Evolutionary conservation across 2,329 filamentous ascomycete species (phyloP).

Genomic region (Fusarium decemcellulare): DNA sequence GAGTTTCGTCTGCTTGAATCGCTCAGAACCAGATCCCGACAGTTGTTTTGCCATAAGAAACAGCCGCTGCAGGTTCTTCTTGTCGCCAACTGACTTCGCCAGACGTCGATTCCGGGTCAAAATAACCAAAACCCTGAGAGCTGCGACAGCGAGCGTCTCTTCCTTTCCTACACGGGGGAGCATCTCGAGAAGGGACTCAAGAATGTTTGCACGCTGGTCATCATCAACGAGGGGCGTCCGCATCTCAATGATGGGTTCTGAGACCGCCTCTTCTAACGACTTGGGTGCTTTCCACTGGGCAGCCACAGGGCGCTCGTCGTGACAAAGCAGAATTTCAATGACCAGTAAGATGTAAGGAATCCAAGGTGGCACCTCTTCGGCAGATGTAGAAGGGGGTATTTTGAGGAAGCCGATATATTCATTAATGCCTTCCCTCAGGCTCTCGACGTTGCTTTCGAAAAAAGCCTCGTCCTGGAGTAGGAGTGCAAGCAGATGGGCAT

Average conservation of each 20-base stretch:
- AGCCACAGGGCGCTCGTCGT: constrained; percentile 85
- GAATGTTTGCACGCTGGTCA: constrained; percentile 78
- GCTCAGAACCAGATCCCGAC: constrained; percentile 81
- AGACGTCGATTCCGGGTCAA: constrained; percentile 84
- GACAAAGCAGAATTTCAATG: constrained; percentile 89
- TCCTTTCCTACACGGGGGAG: constrained; percentile 91
- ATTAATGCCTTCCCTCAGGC: constrained; percentile 82
- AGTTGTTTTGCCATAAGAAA: constrained; percentile 98
- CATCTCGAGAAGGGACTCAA: constrained; percentile 85
- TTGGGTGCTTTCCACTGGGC: constrained; percentile 77
- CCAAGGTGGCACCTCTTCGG: constrained; percentile 90
- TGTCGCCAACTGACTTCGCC: constrained; percentile 84
- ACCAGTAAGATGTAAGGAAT: constrained; percentile 92
- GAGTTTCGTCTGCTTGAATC: constrained; percentile 71
- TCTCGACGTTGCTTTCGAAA: constrained; percentile 81
- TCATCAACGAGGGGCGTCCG: constrained; percentile 69
- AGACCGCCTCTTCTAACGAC: constrained; percentile 62
- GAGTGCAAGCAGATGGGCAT: constrained; percentile 91
- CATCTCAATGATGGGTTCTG: constrained; percentile 72
- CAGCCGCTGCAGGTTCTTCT: constrained; percentile 88
- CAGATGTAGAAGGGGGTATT: constrained; percentile 73
- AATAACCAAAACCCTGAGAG: constrained; percentile 87
- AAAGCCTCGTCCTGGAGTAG: constrained; percentile 88
- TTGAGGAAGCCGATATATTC: constrained; percentile 86
- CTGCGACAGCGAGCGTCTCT: constrained; percentile 84